Percentiles rank a stretch among this genome's conserved stretches.
These are phyloP conservation scores for Gymnopus androsaceus DNA, from an alignment of 1,284 basidiomycete genomes.

Conservation along the genomic window DNA sequence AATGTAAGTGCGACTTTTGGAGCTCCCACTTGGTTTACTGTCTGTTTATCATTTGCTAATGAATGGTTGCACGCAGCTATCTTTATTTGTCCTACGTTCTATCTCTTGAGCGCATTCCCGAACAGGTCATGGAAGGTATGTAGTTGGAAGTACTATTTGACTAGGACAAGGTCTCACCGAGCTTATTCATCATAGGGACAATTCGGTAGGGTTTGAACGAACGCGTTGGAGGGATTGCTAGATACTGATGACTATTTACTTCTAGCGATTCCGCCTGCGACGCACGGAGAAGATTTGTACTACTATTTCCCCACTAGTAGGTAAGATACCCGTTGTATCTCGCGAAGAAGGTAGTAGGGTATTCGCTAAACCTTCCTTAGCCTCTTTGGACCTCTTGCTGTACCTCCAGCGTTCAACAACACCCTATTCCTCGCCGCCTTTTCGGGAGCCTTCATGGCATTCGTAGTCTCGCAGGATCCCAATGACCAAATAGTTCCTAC, in stretches of 20 bases:
- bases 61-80: slow-evolving; percentile 16
- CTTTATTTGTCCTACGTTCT: slow-evolving; percentile 28
- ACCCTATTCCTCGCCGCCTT: slow-evolving; percentile 26
- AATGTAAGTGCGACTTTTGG: slow-evolving; percentile 26
- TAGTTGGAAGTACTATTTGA: neutral
- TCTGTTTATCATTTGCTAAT: neutral
- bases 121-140: slow-evolving; percentile 21
- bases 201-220: neutral
- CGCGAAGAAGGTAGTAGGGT: too few relatives aligned
- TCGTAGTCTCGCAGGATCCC: slow-evolving; percentile 24
- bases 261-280: slow-evolving; percentile 24
- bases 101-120: slow-evolving; percentile 20
- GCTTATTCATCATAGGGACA: neutral
- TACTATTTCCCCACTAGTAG: slow-evolving; percentile 21
- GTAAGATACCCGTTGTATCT: neutral
- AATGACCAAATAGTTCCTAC: slow-evolving; percentile 23
- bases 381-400: neutral
- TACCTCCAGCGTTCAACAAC: slow-evolving; percentile 22
- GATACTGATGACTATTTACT: slow-evolving; percentile 5
- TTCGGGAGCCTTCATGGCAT: slow-evolving; percentile 22
- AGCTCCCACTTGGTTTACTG: neutral
- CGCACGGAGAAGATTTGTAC: slow-evolving; percentile 22
- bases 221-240: neutral
- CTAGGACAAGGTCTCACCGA: neutral
- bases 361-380: neutral